Evolutionary conservation across 2,329 filamentous ascomycete genomes (phyloP).

Genomic region (Penicillium sp.): DNA sequence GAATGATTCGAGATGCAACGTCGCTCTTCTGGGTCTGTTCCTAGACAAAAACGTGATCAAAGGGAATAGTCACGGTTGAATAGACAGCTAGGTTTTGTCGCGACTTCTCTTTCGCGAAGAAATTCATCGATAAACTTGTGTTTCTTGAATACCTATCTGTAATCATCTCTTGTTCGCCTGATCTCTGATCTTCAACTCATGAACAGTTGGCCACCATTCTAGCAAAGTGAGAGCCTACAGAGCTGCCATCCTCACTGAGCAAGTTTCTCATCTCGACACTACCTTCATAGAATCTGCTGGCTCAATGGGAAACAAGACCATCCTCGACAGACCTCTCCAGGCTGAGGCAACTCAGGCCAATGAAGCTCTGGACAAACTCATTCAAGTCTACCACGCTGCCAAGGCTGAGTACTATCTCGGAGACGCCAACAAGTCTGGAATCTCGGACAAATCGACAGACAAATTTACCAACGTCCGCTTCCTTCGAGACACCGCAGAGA

Average conservation of each 20-base stretch:
- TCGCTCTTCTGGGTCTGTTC: constrained; percentile 39
- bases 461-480: constrained; percentile 32
- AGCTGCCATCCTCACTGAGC: too few relatives aligned
- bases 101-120: constrained; percentile 28
- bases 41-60: constrained; percentile 40
- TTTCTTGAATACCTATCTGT: not conserved
- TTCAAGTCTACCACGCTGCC: constrained; percentile 36
- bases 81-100: constrained; percentile 19
- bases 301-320: too few relatives aligned
- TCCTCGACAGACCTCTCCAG: not conserved
- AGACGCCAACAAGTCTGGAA: constrained; percentile 18
- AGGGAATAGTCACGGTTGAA: constrained; percentile 4
- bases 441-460: constrained; percentile 24
- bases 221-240: not conserved
- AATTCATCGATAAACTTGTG: constrained; percentile 20
- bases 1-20: constrained; percentile 28
- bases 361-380: constrained; percentile 17
- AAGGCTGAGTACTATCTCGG: constrained; percentile 36
- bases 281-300: too few relatives aligned
- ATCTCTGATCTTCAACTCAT: not conserved
- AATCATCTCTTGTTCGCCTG: not conserved
- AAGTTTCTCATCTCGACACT: too few relatives aligned
- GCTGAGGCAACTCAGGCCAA: not conserved
- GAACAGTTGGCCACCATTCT: not conserved
- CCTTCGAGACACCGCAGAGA: constrained; percentile 46